Base-by-base conservation (phyloP, 2,329 filamentous ascomycete genomes). In the Neocatenulostroma microsporum region DNA sequence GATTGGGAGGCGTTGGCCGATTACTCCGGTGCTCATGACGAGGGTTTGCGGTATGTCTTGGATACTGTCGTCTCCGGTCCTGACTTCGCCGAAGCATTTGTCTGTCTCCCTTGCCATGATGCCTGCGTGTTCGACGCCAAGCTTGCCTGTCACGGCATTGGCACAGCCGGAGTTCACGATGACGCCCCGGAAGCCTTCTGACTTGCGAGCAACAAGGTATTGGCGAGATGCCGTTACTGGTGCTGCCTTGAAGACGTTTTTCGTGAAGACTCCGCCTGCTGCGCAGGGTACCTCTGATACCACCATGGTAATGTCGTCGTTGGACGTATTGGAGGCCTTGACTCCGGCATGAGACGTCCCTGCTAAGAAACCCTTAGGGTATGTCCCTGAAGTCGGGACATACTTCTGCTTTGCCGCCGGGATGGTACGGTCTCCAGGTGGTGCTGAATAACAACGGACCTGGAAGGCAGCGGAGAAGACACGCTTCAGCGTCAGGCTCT, bases 11-110 rank as follows among this genome's bases (percentile, higher is more conserved):
- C 84, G 79, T 64, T 96, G 89, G 7, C 91, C 91, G 57, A 98
- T 98, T 29, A 98, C 91, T 37, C 91, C 91, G 2, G 91, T 98
- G 60, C 87, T 95, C 91, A 98, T 96, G 44, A 96, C 89, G 31
- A 98, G 71, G n/a, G 85, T 91, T 48, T 70, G 72, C 24, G 73
- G 67, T 28, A 63, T 60, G 9, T 63, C 64, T 48, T 67, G 66
- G 29, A 58, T 57, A 3, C 33, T 62, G n/a, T n/a, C n/a, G n/a
- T n/a, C n/a, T n/a, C n/a, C n/a, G n/a, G n/a, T n/a, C n/a, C n/a
- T n/a, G n/a, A n/a, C n/a, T 5, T 60, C 51, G n/a, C 62, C 62
- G n/a, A 76, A 76, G 49, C 73, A 75, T 37, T 76, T 68, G 57
- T 95, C 87, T 5, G 88, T 84, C 45, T 77, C 78, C 44, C 68